Evolutionary conservation across 352 stramenopile genomes (phyloP).

Genomic region (Globisporangium solare): DNA sequence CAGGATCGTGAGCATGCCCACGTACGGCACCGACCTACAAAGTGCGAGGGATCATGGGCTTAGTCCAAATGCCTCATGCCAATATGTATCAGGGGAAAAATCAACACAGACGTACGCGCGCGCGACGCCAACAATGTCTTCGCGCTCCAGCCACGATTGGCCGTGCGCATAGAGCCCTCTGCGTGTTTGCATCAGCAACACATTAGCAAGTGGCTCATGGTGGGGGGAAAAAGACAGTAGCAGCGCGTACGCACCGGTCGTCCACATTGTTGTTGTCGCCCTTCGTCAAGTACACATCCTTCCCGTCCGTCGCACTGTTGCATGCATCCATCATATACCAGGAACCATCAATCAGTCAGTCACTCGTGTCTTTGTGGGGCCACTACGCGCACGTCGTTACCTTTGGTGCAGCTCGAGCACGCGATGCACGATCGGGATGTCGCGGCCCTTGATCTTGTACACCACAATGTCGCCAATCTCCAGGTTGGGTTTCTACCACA

Average conservation of each 20-base stretch:
- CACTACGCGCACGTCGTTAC: constrained; percentile 11
- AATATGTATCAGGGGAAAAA: background rate
- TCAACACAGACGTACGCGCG: constrained; percentile 76
- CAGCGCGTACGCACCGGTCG: constrained; percentile 78
- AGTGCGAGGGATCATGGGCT: constrained; percentile 7
- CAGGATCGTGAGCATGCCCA: constrained; percentile 98
- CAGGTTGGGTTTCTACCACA: constrained; percentile 68
- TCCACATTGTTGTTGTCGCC: constrained; percentile 99
- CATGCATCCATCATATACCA: constrained; percentile 10
- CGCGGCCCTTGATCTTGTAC: constrained; percentile 97
- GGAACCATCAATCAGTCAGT: too few relatives aligned
- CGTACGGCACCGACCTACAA: constrained; percentile 92
- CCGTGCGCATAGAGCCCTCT: constrained; percentile 95
- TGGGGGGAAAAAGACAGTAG: background rate
- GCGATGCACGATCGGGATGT: constrained; percentile 99
- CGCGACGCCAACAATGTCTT: constrained; percentile 97
- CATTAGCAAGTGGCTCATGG: background rate
- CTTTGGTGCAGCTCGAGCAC: constrained; percentile 96
- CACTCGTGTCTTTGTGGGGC: too few relatives aligned
- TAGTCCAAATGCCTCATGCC: constrained; percentile 11
- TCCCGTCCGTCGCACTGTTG: constrained; percentile 63
- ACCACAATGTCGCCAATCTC: constrained; percentile 92
- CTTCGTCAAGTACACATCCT: constrained; percentile 97
- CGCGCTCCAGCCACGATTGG: constrained; percentile 97
- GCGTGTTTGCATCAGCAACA: background rate